Conservation (phyloP, 768 basidiomycete species). For the Cytidiella melzeri region DNA sequence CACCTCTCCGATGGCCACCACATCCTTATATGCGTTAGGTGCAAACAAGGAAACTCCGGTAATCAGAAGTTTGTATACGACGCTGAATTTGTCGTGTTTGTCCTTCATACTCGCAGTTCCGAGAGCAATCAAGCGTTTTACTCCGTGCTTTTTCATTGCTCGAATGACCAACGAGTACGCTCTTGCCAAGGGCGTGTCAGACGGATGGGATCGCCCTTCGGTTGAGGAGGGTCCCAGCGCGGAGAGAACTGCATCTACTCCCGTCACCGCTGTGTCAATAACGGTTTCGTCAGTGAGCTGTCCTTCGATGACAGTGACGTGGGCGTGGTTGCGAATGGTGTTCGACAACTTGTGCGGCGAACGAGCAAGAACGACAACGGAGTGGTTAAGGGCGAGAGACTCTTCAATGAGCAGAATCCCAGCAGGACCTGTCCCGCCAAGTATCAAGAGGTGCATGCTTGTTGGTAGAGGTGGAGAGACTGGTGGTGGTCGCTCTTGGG, state of each 20-base stretch:
- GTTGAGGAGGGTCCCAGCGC: conserved; percentile 50
- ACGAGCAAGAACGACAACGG: conserved; percentile 57
- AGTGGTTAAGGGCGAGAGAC: conserved; percentile 37
- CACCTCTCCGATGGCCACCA: conserved; percentile 56
- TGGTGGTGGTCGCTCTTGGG: neutral
- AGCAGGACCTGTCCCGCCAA: conserved; percentile 64
- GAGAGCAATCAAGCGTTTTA: conserved; percentile 59
- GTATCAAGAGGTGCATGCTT: conserved; percentile 50
- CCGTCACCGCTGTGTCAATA: conserved; percentile 47
- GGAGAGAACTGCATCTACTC: conserved; percentile 58
- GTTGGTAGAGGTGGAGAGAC: neutral
- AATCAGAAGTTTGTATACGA: conserved; percentile 39
- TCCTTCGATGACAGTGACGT: conserved; percentile 48
- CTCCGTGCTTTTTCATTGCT: conserved; percentile 43
- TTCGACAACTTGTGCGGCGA: conserved; percentile 57
- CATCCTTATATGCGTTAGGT: conserved; percentile 56
- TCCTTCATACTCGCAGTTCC: conserved; percentile 65
- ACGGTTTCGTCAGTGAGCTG: conserved; percentile 45
- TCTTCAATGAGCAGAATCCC: conserved; percentile 56
- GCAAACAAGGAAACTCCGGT: conserved; percentile 34
- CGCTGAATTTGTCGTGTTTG: conserved; percentile 49
- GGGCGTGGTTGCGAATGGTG: conserved; percentile 37
- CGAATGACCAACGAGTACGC: conserved; percentile 53
- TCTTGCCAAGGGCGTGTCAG: conserved; percentile 52
- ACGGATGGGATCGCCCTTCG: conserved; percentile 36